Evolutionary conservation across 2,329 filamentous ascomycete species (phyloP).

Genomic region (Penicillium sp.): DNA sequence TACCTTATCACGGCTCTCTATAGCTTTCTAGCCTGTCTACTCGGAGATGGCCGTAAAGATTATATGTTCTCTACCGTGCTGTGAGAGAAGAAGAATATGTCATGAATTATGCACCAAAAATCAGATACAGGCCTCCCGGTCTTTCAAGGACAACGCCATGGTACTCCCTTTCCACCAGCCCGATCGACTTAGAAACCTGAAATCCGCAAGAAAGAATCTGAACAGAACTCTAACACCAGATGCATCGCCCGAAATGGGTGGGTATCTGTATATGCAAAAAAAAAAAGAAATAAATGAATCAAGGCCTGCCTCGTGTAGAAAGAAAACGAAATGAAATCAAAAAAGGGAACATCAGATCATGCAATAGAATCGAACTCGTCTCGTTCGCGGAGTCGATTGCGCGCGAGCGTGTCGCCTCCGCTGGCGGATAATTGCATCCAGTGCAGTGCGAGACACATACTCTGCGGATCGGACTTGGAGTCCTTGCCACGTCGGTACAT

Average conservation of each 20-base stretch:
- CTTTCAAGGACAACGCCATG: constrained; percentile 21
- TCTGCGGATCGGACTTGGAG: constrained; percentile 72
- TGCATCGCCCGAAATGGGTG: constrained; percentile 17
- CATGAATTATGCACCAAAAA: not conserved
- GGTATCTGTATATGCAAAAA: constrained; percentile 27
- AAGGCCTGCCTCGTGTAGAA: constrained; percentile 18
- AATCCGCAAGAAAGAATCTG: constrained; percentile 4
- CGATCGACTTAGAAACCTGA: constrained; percentile 4
- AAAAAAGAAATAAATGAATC: not conserved
- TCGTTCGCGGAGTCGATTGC: constrained; percentile 73
- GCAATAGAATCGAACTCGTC: constrained; percentile 61
- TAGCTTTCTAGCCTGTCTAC: not conserved
- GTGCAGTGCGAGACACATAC: constrained; percentile 92
- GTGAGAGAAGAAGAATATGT: not conserved
- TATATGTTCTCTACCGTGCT: not conserved
- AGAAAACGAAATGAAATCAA: not conserved
- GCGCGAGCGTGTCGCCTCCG: constrained; percentile 83
- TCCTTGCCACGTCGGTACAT: constrained; percentile 66
- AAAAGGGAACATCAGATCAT: constrained; percentile 31
- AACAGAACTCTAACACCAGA: constrained; percentile 21
- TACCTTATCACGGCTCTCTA: not conserved
- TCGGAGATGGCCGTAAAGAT: not conserved
- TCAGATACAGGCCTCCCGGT: not conserved
- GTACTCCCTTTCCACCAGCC: constrained; percentile 8
- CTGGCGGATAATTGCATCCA: constrained; percentile 91